Percentiles rank a stretch among this genome's conserved stretches.
Conservation (phyloP, 768 basidiomycete species). For the Lactarius indigo region DNA sequence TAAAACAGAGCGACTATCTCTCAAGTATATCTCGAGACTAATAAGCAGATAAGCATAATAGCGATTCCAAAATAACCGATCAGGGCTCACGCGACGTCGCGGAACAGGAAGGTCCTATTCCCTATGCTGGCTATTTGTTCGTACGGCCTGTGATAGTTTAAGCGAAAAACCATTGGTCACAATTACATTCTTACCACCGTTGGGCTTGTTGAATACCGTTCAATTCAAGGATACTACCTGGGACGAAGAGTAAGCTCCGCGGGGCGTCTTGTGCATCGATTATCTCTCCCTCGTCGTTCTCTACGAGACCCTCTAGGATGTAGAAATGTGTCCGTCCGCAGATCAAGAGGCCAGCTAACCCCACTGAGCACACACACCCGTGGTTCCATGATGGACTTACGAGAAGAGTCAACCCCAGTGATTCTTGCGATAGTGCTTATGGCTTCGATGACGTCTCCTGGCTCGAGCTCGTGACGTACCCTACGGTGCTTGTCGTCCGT, state of each 20-base stretch:
- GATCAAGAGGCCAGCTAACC: conserved; percentile 78
- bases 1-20: conserved; percentile 83
- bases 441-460: conserved; percentile 86
- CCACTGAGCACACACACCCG: neutral
- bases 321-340: conserved; percentile 83
- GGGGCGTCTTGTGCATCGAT: conserved; percentile 87
- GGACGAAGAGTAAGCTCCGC: conserved; percentile 73
- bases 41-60: neutral
- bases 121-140: conserved; percentile 74
- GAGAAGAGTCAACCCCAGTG: conserved; percentile 87
- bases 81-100: conserved; percentile 77
- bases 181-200: conserved; percentile 58
- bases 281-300: conserved; percentile 82
- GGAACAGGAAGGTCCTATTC: conserved; percentile 82
- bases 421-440: conserved; percentile 84
- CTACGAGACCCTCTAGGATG: conserved; percentile 85
- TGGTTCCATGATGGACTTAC: conserved; percentile 42
- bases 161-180: neutral
- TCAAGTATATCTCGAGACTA: conserved; percentile 90
- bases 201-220: conserved; percentile 77
- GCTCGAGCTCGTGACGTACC: conserved; percentile 81
- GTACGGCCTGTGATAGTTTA: conserved; percentile 54
- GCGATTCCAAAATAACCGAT: neutral
- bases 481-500: conserved; percentile 86
- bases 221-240: conserved; percentile 79